Evolutionary conservation across 2,329 filamentous ascomycete genomes (phyloP), one percentile per base, ranked within the genome.

Genomic region (Rutstroemia sp.): DNA sequence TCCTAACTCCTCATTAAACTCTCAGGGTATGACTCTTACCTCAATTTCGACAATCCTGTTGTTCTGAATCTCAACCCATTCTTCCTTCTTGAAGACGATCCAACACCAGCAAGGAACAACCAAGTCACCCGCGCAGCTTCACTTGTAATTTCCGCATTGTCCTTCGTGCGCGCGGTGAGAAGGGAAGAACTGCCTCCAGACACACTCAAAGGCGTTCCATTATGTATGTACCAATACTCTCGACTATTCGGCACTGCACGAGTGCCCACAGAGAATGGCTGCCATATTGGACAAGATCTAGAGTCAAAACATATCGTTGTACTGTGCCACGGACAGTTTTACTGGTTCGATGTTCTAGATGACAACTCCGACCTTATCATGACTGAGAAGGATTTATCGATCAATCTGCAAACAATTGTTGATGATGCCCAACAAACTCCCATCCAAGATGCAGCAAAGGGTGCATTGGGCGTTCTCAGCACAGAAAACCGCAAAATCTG

Each of bases 191-290:
- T 99, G 8, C 88, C 90, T 1, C 92, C 94, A 0, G 94, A 99
- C 72, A 91, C 80, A 1, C 73, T 96, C 60, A 87, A 86, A 64
- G 90, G 89, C 19, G 86, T 84, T 21, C 91, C 94, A 0, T 78
- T 99, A 17, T 94, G 90, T 78, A 99, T 99, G 94, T 96, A 96
- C 71, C 94, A 99, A 71, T 97, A 95, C 73, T 95, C 92, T 0
- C 83, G 92, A 17, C 77, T 99, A 27, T 99, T 99, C 67, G 94
- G 94, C 51, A 97, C 94, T 1, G 92, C 94, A 47, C 84, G 94
- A 63, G 89, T 99, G 8, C 94, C 94, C 0, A 97, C 92, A 0
- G 89, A 95, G 30, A 86, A 94, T 68, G 94, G 94, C 5, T 99
- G 94, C 70, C 88, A 96, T 64, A 97, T 99, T 66, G 91, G 92